Base-by-base conservation (phyloP, 768 basidiomycete species). In the Boletus rufocinnamomeus region DNA sequence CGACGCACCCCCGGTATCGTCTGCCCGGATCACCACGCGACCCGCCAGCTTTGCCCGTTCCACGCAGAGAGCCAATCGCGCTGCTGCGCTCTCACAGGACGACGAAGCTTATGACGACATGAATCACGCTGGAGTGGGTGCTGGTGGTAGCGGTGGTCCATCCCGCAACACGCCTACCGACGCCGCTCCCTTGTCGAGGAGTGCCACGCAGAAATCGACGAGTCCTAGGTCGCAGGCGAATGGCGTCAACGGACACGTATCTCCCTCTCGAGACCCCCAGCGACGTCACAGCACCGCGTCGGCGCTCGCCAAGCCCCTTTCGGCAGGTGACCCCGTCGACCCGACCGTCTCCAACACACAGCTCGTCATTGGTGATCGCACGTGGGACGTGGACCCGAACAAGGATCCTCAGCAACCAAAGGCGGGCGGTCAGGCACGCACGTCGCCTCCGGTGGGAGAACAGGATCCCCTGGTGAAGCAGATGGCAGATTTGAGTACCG, bases 391-490 rank as follows among this genome's bases (percentile, higher is more conserved):
- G 10, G 86, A 91, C 70, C 79, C 82, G 19, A 76, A 69, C 49
- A 82, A 78, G 63, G 87, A 89, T 63, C 89, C 88, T n/a, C 87
- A 88, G 63, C 73, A 72, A 45, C 75, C 75, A 49, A 59, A 43
- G 56, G 1, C 58, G 2, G 40, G 7, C 38, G 46, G 16, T 35
- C 68, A 54, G 38, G 30, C 57, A 11, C 65, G 68, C 16, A 66
- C 63, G 27, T 73, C 70, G 32, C 64, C 72, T 11, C 65, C 75
- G 53, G 76, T 83, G 8, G 74, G 72, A 0, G 73, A 75, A 43
- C 76, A 77, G 44, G 89, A 91, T 66, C 89, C 88, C 1, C 72
- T 91, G 27, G 83, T 84, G 28, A 83, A 79, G 63, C 87, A 86
- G 63, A 80, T 89, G 77, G 81, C 83, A 57, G 83, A 85, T 46